phyloP scores from a whole-genome alignment of 2,329 filamentous ascomycete genomes.

The Helminthosporium solani region DNA sequence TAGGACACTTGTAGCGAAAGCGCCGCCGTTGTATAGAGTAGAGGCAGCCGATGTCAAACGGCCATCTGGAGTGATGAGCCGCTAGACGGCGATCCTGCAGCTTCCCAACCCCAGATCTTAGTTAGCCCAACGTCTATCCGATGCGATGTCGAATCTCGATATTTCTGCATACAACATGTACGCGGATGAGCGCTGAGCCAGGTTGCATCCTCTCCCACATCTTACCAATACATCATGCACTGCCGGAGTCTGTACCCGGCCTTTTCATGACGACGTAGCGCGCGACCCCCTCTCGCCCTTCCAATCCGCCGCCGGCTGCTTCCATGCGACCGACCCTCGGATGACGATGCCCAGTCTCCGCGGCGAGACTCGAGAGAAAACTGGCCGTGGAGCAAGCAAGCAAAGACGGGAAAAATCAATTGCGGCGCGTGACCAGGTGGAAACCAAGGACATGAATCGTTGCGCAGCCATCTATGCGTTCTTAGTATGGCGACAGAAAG shows the following conservation, averaged over 20 bases:
- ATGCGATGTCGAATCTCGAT: not conserved
- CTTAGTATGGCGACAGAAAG: not conserved
- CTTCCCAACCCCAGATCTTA: constrained; percentile 21
- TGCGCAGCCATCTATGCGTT: constrained; percentile 4
- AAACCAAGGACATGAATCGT: constrained; percentile 15
- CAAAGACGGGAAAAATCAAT: constrained; percentile 1
- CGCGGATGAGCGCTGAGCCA: not conserved
- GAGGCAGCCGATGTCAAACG: not conserved
- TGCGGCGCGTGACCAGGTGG: constrained; percentile 9
- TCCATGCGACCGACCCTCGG: constrained; percentile 7
- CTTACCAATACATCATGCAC: not conserved
- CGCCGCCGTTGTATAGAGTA: not conserved
- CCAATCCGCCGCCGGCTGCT: not conserved
- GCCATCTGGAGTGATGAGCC: not conserved
- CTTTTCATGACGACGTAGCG: not conserved
- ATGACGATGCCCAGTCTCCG: constrained; percentile 4
- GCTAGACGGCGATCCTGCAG: constrained; percentile 31
- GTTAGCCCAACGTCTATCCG: constrained; percentile 18
- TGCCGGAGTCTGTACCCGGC: not conserved
- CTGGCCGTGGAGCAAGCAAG: constrained; percentile 5
- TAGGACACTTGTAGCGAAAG: not conserved
- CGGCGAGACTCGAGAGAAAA: too few species aligned
- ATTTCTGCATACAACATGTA: not conserved
- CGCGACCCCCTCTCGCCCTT: too few species aligned
- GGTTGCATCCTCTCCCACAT: not conserved